Base-by-base conservation (phyloP, 2,329 filamentous ascomycete species). In the Cryphonectria japonica region DNA sequence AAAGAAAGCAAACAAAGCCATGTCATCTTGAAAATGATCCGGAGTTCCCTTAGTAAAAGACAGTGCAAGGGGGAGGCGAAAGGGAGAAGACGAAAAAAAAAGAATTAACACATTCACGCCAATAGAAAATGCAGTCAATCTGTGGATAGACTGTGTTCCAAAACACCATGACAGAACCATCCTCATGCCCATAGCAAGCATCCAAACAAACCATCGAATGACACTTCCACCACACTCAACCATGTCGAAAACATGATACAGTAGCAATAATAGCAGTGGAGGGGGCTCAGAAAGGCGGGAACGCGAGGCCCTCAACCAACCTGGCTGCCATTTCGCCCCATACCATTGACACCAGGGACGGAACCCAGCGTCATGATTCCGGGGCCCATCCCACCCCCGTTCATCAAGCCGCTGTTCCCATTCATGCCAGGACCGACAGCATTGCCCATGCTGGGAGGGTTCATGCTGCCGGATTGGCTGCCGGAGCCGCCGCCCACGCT, bases 251-350 rank as follows among this genome's bases (percentile, higher is more conserved):
- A 16, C 54, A 59, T 16, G 13, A 59, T 8, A 60, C n/a, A 60
- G 63, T 19, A 13, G 19, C 19, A 26, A 29, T n/a, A 14, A n/a
- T 57, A 41, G 52, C 16, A 52, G 16, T 13, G 7, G 46, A 50
- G 22, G 2, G 46, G 43, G 22, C 46, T n/a, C 11, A 13, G 19
- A 1, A 9, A 6, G 9, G 29, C 34, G 13, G 39, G 22, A 32
- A 7, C 16, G 52, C 6, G 14, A 29, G 5, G 14, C 5, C 13
- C 61, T 67, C 62, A 72, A 37, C 71, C 68, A 26, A 72, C 63
- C 68, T 71, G 69, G 19, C 69, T 73, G 19, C 71, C 69, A 22
- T 71, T 73, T 22, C 69, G 62, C 46, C 70, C 66, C 66, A 71
- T 71, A 3, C 66, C 66, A 37, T 66, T 57, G 29, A 62, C 67